Conservation (phyloP, 2,329 filamentous ascomycete species). For the Pestalotiopsis sp. region DNA sequence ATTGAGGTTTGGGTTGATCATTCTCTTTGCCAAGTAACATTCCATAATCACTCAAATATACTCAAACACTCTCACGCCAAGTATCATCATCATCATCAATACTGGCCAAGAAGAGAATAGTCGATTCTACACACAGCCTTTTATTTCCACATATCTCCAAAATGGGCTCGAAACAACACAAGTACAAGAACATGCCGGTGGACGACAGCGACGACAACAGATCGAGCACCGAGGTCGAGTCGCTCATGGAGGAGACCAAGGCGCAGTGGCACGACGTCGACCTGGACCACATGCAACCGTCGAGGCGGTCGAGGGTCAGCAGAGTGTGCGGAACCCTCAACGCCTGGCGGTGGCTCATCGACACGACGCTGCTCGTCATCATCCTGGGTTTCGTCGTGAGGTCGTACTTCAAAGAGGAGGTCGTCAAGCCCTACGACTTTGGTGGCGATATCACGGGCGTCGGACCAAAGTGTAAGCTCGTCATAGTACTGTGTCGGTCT, state of each 20-base stretch:
- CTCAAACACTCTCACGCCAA: neutral
- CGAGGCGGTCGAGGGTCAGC: constrained; percentile 23
- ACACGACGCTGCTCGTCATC: constrained; percentile 40
- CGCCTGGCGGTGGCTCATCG: constrained; percentile 40
- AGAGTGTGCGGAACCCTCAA: constrained; percentile 28
- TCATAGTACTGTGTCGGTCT: neutral
- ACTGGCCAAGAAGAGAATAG: neutral
- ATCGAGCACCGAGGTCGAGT: constrained; percentile 45
- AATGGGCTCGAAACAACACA: constrained; percentile 29
- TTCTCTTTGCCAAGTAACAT: neutral
- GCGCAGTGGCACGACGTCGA: constrained; percentile 32
- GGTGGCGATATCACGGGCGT: constrained; percentile 41
- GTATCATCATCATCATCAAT: neutral
- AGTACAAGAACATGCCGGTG: constrained; percentile 34
- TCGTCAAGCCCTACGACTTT: constrained; percentile 34
- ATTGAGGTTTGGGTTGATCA: neutral
- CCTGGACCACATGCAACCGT: constrained; percentile 22
- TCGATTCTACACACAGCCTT: neutral
- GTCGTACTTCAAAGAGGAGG: constrained; percentile 24
- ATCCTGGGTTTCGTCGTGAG: constrained; percentile 40
- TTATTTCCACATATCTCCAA: constrained; percentile 9
- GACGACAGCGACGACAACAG: constrained; percentile 37
- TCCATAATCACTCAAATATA: neutral
- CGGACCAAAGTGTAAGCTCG: constrained; percentile 36
- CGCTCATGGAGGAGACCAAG: constrained; percentile 42